These are phyloP conservation scores for Sphaerulina populicola DNA, from an alignment of 2,329 filamentous ascomycete species.

Conservation along the genomic window DNA sequence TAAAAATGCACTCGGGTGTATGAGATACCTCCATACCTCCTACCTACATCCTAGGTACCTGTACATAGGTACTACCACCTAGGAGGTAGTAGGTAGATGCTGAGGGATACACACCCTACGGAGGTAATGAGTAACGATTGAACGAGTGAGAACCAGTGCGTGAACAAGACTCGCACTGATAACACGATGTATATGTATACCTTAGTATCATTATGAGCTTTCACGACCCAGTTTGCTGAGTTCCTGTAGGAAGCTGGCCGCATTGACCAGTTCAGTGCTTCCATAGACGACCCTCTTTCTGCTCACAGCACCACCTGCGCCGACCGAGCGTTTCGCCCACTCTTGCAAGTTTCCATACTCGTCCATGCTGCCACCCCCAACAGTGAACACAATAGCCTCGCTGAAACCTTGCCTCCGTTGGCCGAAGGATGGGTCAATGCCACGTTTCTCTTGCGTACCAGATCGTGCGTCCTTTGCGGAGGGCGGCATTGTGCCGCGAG, in stretches of 20 bases:
- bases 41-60: too few species aligned
- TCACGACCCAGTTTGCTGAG: constrained; percentile 51
- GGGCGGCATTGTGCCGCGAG: constrained; percentile 81
- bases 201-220: constrained; percentile 32
- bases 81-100: too few species aligned
- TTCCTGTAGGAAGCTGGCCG: constrained; percentile 54
- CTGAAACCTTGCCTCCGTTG: constrained; percentile 33
- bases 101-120: too few species aligned
- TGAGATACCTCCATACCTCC: too few species aligned
- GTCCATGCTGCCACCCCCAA: constrained; percentile 92
- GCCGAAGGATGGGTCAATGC: constrained; percentile 23
- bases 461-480: constrained; percentile 47
- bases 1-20: too few species aligned
- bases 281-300: constrained; percentile 86
- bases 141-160: too few species aligned
- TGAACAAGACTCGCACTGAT: too few species aligned
- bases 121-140: too few species aligned
- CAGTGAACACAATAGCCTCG: constrained; percentile 37
- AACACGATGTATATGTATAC: neutral
- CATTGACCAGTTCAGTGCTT: constrained; percentile 67
- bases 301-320: constrained; percentile 47
- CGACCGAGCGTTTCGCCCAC: constrained; percentile 72
- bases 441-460: constrained; percentile 33
- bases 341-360: constrained; percentile 97
- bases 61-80: too few species aligned